These are phyloP conservation scores for Parasarocladium wereldwijsianum DNA, from an alignment of 2,329 filamentous ascomycete species.

Conservation along the genomic window DNA sequence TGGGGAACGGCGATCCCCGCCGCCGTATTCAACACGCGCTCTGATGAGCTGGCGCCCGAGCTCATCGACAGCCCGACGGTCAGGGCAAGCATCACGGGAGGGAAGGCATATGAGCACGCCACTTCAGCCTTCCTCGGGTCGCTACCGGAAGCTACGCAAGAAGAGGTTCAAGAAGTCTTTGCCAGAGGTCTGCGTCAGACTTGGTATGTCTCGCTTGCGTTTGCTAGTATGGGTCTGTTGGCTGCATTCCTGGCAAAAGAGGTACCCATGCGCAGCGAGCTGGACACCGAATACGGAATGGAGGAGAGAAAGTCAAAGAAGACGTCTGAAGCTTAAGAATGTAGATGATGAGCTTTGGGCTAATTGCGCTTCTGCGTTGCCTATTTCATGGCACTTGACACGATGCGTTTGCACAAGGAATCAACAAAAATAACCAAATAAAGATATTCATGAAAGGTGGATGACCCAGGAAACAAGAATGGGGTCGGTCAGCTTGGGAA, in stretches of 20 bases:
- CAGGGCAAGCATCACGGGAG: constrained; percentile 1
- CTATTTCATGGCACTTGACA: too few relatives aligned
- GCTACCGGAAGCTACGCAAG: constrained; percentile 8
- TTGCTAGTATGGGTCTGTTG: constrained; percentile 10
- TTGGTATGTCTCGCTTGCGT: constrained; percentile 10
- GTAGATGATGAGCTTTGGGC: too few relatives aligned
- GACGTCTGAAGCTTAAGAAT: too few relatives aligned
- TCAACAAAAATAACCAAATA: too few relatives aligned
- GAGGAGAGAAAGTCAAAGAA: constrained; percentile 7
- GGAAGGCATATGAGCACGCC: constrained; percentile 3
- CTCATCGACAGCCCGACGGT: background rate
- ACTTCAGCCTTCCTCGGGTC: constrained; percentile 4
- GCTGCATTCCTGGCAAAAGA: constrained; percentile 13
- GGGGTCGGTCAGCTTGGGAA: too few relatives aligned
- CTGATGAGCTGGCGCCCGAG: constrained; percentile 3
- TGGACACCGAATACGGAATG: constrained; percentile 15
- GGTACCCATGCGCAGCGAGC: constrained; percentile 11
- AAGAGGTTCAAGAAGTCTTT: constrained; percentile 13
- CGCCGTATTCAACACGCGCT: constrained; percentile 16
- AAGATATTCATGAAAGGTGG: too few relatives aligned
- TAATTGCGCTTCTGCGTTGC: too few relatives aligned
- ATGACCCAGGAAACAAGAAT: too few relatives aligned
- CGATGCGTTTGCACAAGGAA: too few relatives aligned
- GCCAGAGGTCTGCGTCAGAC: constrained; percentile 10
- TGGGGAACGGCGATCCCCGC: constrained; percentile 29